These are phyloP conservation scores for Magnusiomyces paraingens DNA, from an alignment of 1,139 yeast genomes.

Conservation along the genomic window DNA sequence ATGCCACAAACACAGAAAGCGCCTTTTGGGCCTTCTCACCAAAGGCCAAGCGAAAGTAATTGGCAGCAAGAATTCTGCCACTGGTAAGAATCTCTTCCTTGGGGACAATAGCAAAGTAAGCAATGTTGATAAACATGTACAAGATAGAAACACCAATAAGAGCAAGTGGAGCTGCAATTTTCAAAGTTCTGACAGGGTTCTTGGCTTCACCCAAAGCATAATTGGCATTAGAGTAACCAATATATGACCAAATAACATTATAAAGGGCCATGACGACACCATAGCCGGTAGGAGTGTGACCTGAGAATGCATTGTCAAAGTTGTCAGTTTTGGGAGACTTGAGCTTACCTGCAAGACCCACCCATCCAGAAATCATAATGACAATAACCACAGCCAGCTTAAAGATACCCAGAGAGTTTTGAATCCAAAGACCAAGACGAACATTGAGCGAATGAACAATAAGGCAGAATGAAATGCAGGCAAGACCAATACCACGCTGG, in stretches of 20 bases:
- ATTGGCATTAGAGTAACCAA: slow-evolving; percentile 52
- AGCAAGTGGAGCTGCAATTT: slow-evolving; percentile 70
- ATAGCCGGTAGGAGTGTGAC: slow-evolving; percentile 58
- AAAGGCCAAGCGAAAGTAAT: slow-evolving; percentile 64
- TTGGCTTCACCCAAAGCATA: slow-evolving; percentile 77
- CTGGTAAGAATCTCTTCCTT: slow-evolving; percentile 51
- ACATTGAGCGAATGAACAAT: slow-evolving; percentile 56
- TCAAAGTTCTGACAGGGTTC: slow-evolving; percentile 61
- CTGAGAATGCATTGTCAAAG: slow-evolving; percentile 54
- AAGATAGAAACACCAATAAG: slow-evolving; percentile 52
- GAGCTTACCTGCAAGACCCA: slow-evolving; percentile 63
- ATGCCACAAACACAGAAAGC: slow-evolving; percentile 65
- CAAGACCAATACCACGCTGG: slow-evolving; percentile 68
- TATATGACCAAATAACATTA: slow-evolving; percentile 74
- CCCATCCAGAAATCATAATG: slow-evolving; percentile 74
- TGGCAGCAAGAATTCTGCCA: slow-evolving; percentile 68
- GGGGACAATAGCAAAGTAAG: slow-evolving; percentile 74
- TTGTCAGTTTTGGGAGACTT: slow-evolving; percentile 47
- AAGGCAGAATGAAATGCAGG: slow-evolving; percentile 66
- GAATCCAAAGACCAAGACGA: slow-evolving; percentile 60
- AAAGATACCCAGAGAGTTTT: slow-evolving; percentile 63
- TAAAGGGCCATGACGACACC: slow-evolving; percentile 74
- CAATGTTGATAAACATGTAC: slow-evolving; percentile 62
- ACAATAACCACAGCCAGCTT: slow-evolving; percentile 61
- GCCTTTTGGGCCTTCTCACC: slow-evolving; percentile 60